Evolutionary conservation across 2,329 filamentous ascomycete species (phyloP), one percentile per base, ranked within the genome.

Genomic region (Epichloe bromicola): DNA sequence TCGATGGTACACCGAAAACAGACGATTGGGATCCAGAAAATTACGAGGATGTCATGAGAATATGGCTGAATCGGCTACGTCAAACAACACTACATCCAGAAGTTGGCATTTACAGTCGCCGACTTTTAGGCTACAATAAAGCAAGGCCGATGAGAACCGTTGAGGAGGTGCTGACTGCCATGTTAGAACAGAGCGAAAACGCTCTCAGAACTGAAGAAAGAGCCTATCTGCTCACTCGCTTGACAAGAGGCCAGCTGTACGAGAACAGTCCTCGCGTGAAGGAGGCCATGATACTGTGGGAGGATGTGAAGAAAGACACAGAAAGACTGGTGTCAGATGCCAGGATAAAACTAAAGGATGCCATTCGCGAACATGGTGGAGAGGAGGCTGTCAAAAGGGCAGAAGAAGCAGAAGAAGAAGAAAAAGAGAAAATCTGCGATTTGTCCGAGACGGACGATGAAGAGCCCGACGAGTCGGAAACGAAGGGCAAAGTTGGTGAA

Each of bases 81-180:
- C 87, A 94, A 61, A 88, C 83, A 1, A 89, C 88, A 52, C 73
- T 97, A 15, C 89, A 96, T 65, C 88, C 91, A 0, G 85, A 95
- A 62, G 79, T 95, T 41, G 85, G 85, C 17, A 75, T 75, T 10
- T 78, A 77, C 34, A 85, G 84, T 57, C 74, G 83, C 14, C 78
- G 76, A 54, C 76, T 78, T 0, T 67, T 87, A 5, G 83, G 83
- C 1, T 74, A 77, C 43, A 78, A 72, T 42, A 79, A 74, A 46
- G 74, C 74, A 49, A 82, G 79, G 0, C 83, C 87, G 0, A 73
- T 96, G 56, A 78, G 86, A 12, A 94, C 90, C 0, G 84, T 95
- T 2, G 79, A 83, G 17, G 87, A 97, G 65, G 91, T 97, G 1
- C 72, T 98, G 11, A 83, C 88, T 56, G 82, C 84, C 4, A 96